Evolutionary conservation across 345 rosid genomes (phyloP).

Genomic region (Citrus unshiu): DNA sequence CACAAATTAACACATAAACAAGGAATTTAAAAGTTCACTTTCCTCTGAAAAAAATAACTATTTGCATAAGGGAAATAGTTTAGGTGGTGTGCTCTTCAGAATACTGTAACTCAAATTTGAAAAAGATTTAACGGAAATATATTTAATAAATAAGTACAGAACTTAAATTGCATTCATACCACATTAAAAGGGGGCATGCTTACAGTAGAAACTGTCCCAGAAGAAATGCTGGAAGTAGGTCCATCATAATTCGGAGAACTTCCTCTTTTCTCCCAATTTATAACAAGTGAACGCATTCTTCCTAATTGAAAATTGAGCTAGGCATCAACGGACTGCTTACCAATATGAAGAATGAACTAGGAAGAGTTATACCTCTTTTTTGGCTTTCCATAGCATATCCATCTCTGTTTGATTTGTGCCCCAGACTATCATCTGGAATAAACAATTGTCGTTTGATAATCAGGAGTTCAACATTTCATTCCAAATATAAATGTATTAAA

Average conservation of each 20-base stretch:
- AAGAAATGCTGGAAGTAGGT: slow-evolving; percentile 37
- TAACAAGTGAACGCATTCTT: slow-evolving; percentile 51
- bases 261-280: slow-evolving; percentile 81
- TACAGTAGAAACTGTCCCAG: slow-evolving; percentile 36
- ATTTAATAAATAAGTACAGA: not conserved
- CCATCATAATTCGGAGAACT: slow-evolving; percentile 55
- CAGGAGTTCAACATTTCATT: slow-evolving; percentile 1
- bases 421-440: slow-evolving; percentile 61
- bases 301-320: slow-evolving; percentile 39
- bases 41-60: not conserved
- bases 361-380: slow-evolving; percentile 57
- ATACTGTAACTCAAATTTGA: not conserved
- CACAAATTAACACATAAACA: slow-evolving; percentile 12
- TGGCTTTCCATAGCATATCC: slow-evolving; percentile 44
- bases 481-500: not conserved
- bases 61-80: not conserved
- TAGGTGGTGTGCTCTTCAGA: not conserved
- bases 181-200: slow-evolving; percentile 43
- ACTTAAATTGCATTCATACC: slow-evolving; percentile 36
- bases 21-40: not conserved
- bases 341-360: slow-evolving; percentile 16
- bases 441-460: slow-evolving; percentile 6
- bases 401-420: slow-evolving; percentile 53
- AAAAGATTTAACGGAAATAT: not conserved
- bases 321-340: slow-evolving; percentile 8